Evolutionary conservation across 192 early-diverging fungal species (phyloP).

Genomic region (Coemansia sp.): DNA sequence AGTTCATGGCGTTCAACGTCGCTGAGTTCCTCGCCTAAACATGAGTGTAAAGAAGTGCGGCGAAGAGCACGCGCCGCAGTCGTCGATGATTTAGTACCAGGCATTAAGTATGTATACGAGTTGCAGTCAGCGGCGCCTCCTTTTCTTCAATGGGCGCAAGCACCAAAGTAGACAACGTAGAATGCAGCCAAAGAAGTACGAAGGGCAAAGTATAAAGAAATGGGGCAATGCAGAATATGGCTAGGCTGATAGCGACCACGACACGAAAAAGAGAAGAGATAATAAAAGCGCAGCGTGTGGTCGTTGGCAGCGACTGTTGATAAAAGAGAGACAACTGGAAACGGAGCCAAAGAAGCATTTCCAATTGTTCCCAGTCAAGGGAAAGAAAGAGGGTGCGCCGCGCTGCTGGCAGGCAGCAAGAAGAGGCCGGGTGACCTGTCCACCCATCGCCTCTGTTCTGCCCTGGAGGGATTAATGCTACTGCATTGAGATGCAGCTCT

Average conservation of each 20-base stretch:
- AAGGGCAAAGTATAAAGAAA: not conserved
- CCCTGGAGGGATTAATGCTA: not conserved
- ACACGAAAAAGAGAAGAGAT: not conserved
- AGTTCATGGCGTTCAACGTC: slow-evolving; percentile 82
- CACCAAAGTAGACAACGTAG: not conserved
- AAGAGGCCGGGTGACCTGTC: slow-evolving; percentile 2
- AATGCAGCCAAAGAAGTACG: not conserved
- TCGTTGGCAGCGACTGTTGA: not conserved
- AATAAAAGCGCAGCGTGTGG: slow-evolving; percentile 1
- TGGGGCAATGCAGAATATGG: not conserved
- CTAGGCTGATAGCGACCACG: not conserved
- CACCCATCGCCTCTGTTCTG: not conserved
- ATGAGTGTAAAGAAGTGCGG: not conserved
- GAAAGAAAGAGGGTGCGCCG: slow-evolving; percentile 6
- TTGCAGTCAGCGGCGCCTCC: slow-evolving; percentile 1
- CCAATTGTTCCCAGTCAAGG: slow-evolving; percentile 1
- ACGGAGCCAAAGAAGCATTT: slow-evolving; percentile 2
- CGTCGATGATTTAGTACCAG: slow-evolving; percentile 7
- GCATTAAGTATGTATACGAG: not conserved
- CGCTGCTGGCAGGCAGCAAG: not conserved
- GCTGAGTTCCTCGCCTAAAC: slow-evolving; percentile 68
- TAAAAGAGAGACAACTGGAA: not conserved
- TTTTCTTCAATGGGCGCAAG: not conserved
- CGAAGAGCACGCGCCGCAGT: not conserved
- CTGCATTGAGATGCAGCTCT: slow-evolving; percentile 6